Conservation (phyloP, 2,329 filamentous ascomycete genomes). For the Emmonsiellopsis sp. region DNA sequence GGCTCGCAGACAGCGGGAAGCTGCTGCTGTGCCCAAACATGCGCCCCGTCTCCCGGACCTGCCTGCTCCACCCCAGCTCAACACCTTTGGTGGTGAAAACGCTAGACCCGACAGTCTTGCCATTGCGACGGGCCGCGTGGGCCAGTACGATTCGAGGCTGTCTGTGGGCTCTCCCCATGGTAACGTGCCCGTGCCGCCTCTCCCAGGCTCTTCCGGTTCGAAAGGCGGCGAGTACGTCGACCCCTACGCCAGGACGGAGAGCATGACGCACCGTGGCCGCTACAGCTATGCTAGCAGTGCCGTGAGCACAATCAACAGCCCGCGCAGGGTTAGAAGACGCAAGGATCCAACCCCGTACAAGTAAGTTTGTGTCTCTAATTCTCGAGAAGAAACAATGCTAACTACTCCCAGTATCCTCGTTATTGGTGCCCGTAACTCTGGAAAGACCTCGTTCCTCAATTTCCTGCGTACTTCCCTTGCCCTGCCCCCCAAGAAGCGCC, state of each 20-base stretch:
- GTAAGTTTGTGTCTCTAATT: conserved; percentile 48
- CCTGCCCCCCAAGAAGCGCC: conserved; percentile 69
- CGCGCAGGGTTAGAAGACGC: conserved; percentile 79
- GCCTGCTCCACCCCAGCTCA: conserved; percentile 40
- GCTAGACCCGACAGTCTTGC: conserved; percentile 53
- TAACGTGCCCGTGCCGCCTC: conserved; percentile 7
- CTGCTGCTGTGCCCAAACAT: conserved; percentile 46
- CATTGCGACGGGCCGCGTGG: conserved; percentile 44
- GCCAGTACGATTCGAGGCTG: conserved; percentile 17
- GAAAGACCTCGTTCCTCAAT: conserved; percentile 94
- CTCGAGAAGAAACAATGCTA: background rate
- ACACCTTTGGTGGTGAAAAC: conserved; percentile 55
- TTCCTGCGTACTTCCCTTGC: conserved; percentile 84
- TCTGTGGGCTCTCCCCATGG: conserved; percentile 15
- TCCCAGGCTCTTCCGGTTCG: conserved; percentile 16
- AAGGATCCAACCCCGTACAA: conserved; percentile 98
- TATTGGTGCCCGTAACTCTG: conserved; percentile 75
- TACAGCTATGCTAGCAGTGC: conserved; percentile 94
- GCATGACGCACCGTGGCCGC: conserved; percentile 92
- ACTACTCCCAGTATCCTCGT: conserved; percentile 54
- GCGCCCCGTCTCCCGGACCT: conserved; percentile 48
- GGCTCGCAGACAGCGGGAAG: conserved; percentile 47
- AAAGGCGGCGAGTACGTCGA: conserved; percentile 54
- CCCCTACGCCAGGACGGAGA: conserved; percentile 75
- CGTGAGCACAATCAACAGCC: conserved; percentile 85